Evolutionary conservation across 495 filamentous ascomycete species (phyloP), one percentile per base, ranked within the genome.

Genomic region (Aspergillus sclerotioniger): DNA sequence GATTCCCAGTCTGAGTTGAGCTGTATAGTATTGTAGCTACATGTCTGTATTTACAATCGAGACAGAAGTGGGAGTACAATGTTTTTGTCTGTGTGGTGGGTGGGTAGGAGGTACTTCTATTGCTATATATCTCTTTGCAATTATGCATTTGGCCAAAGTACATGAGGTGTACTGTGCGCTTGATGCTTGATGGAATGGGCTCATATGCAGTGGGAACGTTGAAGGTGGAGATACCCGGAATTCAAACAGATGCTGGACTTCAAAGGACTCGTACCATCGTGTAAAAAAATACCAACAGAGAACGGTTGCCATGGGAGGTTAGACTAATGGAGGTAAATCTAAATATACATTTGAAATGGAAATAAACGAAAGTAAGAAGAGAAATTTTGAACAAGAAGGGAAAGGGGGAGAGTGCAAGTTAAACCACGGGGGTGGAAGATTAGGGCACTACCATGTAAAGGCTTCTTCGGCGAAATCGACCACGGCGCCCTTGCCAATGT

Each of bases 401-500:
- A 60, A 56, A 59, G 54, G 13, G 57, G 31, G 57, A 58, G 53
- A 57, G 60, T 31, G 44, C 53, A 20, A 65, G n/a, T 51, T 56
- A 46, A 45, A 60, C 44, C 35, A 59, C 57, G 17, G 39, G 52
- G 60, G 20, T 39, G 17, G 25, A 56, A 61, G 20, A 53, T 25
- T 10, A 53, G 25, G 10, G 46, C n/a, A 37, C 25, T 53, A 90
- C 89, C 89, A 93, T 13, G 89, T 93, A 74, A 98, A 98, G 45
- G 90, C 89, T 77, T 98, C 94, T 70, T 98, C 94, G 20, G 92
- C 80, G 72, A 98, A 97, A 70, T 97, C 92, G 16, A 98, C 78
- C 31, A 79, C 82, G 19, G 83, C 86, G 4, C 82, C 80, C 51
- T 84, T 79, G 49, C 89, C 84, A 62, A 87, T 81, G 51, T 82